Conservation (phyloP, 1,284 basidiomycete genomes). For the Stereum hirsutum region DNA sequence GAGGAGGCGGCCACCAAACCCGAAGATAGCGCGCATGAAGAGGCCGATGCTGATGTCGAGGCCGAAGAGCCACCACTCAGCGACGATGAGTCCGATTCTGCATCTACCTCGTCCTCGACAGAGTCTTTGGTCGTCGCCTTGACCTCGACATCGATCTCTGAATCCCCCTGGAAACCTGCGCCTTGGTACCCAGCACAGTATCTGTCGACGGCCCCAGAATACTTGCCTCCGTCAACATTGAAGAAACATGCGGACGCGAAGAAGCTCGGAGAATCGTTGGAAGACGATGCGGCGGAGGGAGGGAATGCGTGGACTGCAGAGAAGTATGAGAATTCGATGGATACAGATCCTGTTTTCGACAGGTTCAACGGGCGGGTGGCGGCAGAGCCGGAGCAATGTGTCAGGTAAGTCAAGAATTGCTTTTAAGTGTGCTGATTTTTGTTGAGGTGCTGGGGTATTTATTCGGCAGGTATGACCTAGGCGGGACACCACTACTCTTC, state of each 20-base stretch:
- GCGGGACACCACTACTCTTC: constrained; percentile 68
- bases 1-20: background rate
- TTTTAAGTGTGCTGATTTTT: background rate
- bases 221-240: constrained; percentile 49
- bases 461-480: constrained; percentile 61
- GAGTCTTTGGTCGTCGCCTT: constrained; percentile 32
- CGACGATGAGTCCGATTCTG: constrained; percentile 12
- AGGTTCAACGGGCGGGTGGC: constrained; percentile 64
- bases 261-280: constrained; percentile 36
- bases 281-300: constrained; percentile 31
- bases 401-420: constrained; percentile 42
- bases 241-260: no score
- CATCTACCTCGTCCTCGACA: constrained; percentile 19
- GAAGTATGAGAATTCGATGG: constrained; percentile 68
- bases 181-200: constrained; percentile 63
- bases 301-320: constrained; percentile 52
- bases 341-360: constrained; percentile 72
- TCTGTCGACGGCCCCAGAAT: constrained; percentile 63
- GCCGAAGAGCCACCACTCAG: constrained; percentile 23
- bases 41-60: constrained; percentile 26
- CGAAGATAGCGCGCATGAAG: constrained; percentile 16
- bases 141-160: constrained; percentile 41
- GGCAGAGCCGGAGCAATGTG: constrained; percentile 65
- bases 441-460: background rate
- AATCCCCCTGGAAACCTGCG: constrained; percentile 53